phyloP scores from a whole-genome alignment of 2,329 filamentous ascomycete species.

The Talaromyces islandicus region DNA sequence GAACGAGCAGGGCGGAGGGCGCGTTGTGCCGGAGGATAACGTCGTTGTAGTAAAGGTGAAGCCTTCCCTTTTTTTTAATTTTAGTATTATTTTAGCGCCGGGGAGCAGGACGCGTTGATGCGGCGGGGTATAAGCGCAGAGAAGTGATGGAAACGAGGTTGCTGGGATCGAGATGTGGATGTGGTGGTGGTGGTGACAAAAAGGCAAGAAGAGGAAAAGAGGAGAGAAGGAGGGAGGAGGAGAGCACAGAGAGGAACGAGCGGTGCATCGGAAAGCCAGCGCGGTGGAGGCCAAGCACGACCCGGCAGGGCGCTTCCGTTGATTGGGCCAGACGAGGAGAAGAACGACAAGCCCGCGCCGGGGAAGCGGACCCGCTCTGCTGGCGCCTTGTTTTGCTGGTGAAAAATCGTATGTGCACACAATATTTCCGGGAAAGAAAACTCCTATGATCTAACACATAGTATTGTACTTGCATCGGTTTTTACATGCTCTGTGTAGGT shows the following conservation, averaged over 20 bases:
- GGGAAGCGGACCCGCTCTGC: slow-evolving; percentile 8
- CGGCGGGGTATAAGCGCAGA: background rate
- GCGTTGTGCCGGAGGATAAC: slow-evolving; percentile 13
- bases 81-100: background rate
- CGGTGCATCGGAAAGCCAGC: background rate
- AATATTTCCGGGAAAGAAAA: background rate
- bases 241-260: background rate
- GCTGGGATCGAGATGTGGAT: background rate
- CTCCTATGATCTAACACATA: background rate
- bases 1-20: slow-evolving; percentile 7
- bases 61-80: background rate
- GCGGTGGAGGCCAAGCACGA: slow-evolving; percentile 26
- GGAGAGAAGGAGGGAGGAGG: background rate
- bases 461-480: background rate
- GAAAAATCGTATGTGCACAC: too few relatives aligned
- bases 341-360: slow-evolving; percentile 15
- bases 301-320: slow-evolving; percentile 16
- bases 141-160: slow-evolving; percentile 5
- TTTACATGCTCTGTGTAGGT: background rate
- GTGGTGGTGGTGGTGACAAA: background rate
- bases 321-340: slow-evolving; percentile 36
- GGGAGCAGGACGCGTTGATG: background rate
- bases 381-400: too few relatives aligned
- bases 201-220: slow-evolving; percentile 6
- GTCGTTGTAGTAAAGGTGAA: background rate